Conservation (phyloP, 257 asterid species). For the Nicotiana knightiana region DNA sequence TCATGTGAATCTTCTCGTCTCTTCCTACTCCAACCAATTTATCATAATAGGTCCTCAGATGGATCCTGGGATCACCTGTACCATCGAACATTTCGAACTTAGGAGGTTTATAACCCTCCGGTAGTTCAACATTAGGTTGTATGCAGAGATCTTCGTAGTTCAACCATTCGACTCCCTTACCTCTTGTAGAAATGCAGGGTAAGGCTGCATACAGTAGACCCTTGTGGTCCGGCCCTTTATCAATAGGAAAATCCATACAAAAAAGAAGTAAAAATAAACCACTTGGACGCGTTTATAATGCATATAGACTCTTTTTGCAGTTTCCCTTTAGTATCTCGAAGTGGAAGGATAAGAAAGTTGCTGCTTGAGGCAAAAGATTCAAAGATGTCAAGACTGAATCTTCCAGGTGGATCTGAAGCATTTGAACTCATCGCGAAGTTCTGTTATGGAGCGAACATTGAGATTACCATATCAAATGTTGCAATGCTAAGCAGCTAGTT, state of each 20-base stretch:
- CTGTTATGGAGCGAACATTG: conserved; percentile 74
- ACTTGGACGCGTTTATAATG: background rate
- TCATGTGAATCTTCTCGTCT: no score
- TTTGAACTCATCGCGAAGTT: conserved; percentile 84
- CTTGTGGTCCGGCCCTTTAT: background rate
- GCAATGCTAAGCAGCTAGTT: conserved; percentile 67
- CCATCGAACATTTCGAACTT: no score
- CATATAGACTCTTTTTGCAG: conserved; percentile 29
- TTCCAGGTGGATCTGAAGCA: conserved; percentile 91
- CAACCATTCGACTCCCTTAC: no score
- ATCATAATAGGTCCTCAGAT: no score
- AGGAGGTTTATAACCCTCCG: no score
- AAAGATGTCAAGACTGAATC: conserved; percentile 47
- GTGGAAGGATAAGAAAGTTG: conserved; percentile 64
- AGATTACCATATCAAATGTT: conserved; percentile 53
- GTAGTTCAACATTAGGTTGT: no score
- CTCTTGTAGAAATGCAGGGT: no score
- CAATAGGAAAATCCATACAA: background rate
- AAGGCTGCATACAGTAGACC: no score
- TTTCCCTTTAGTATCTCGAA: conserved; percentile 74
- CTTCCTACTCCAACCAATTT: no score
- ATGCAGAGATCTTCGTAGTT: no score
- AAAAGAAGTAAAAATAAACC: background rate
- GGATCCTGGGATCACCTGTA: no score
- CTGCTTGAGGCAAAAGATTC: conserved; percentile 63